A percentile compares a stretch with the other conserved stretches of the same genome.
Evolutionary conservation across 139 green algal species (phyloP).

Genomic region (Tetratostichococcus sp.): DNA sequence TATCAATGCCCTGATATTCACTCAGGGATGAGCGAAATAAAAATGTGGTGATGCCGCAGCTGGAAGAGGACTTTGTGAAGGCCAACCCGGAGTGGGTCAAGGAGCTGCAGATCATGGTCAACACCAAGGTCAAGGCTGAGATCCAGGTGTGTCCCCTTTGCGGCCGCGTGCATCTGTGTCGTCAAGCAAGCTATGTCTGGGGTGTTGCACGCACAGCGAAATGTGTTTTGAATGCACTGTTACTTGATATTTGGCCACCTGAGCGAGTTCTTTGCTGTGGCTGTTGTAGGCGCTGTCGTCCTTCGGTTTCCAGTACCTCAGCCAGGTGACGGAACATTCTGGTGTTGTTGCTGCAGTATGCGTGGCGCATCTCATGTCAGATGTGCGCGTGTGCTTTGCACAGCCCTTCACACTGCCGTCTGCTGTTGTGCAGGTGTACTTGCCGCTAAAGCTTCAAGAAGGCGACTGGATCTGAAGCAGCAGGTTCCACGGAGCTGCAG

Average conservation of each 20-base stretch:
- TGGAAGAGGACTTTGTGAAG: constrained; percentile 95
- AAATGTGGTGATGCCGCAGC: too few relatives aligned
- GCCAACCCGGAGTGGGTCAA: constrained; percentile 89
- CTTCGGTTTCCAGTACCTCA: constrained; percentile 80
- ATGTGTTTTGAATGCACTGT: too few relatives aligned
- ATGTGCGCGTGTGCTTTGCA: background rate
- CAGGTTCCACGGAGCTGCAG: too few relatives aligned
- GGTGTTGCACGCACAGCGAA: too few relatives aligned
- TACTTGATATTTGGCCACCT: too few relatives aligned
- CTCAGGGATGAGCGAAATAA: too few relatives aligned
- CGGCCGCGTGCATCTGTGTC: too few relatives aligned
- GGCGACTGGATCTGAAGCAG: constrained; percentile 77
- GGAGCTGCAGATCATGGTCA: constrained; percentile 95
- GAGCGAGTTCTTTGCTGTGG: too few relatives aligned
- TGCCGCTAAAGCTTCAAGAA: constrained; percentile 89
- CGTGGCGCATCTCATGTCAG: too few relatives aligned
- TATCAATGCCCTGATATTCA: too few relatives aligned
- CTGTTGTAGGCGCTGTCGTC: too few relatives aligned
- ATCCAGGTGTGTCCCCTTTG: constrained; percentile 91
- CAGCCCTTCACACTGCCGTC: constrained; percentile 22
- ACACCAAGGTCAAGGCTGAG: constrained; percentile 88
- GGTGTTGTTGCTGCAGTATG: background rate
- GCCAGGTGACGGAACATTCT: constrained; percentile 9
- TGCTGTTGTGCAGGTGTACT: constrained; percentile 75
- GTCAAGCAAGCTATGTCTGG: too few relatives aligned